Percentiles rank a stretch among this genome's conserved stretches.
These are phyloP conservation scores for Trametes meyenii DNA, from an alignment of 768 basidiomycete genomes.

Conservation along the genomic window DNA sequence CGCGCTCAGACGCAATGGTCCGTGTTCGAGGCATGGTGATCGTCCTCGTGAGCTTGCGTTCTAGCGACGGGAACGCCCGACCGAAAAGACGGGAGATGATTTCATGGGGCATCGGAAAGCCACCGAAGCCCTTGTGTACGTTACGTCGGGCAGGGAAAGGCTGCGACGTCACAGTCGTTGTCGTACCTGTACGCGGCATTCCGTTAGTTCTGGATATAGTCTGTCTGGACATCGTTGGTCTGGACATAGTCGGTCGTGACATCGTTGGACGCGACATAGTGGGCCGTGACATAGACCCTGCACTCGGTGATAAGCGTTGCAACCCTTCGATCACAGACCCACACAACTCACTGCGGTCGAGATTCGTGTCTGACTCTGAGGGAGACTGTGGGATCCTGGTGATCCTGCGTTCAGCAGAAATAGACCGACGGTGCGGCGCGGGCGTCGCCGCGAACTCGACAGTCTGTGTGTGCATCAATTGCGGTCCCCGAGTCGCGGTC, in stretches of 20 bases:
- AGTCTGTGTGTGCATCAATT: constrained; percentile 47
- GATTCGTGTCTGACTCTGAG: constrained; percentile 6
- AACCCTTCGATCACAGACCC: neutral
- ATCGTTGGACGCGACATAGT: constrained; percentile 14
- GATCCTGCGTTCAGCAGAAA: constrained; percentile 27
- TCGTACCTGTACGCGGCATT: constrained; percentile 26
- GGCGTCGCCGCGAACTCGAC: constrained; percentile 54
- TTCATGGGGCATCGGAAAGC: constrained; percentile 72
- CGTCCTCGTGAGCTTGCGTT: constrained; percentile 62
- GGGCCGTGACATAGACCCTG: constrained; percentile 28
- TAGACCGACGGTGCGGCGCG: constrained; percentile 23
- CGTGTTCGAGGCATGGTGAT: constrained; percentile 76
- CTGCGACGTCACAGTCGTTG: constrained; percentile 13
- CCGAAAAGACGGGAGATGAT: constrained; percentile 53
- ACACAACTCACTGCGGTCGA: constrained; percentile 28
- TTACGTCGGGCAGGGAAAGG: constrained; percentile 19
- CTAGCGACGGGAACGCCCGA: constrained; percentile 64
- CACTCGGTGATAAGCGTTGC: neutral
- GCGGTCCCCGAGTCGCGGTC: constrained; percentile 13
- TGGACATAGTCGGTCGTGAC: constrained; percentile 13
- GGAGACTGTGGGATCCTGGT: constrained; percentile 18
- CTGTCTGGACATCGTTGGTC: constrained; percentile 21
- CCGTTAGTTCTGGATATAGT: too few relatives aligned
- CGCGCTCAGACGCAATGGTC: constrained; percentile 54
- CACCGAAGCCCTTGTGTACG: constrained; percentile 61